Evolutionary conservation across 352 stramenopile species (phyloP), one percentile per base, ranked within the genome.

Genomic region (Pythium rishiriense): DNA sequence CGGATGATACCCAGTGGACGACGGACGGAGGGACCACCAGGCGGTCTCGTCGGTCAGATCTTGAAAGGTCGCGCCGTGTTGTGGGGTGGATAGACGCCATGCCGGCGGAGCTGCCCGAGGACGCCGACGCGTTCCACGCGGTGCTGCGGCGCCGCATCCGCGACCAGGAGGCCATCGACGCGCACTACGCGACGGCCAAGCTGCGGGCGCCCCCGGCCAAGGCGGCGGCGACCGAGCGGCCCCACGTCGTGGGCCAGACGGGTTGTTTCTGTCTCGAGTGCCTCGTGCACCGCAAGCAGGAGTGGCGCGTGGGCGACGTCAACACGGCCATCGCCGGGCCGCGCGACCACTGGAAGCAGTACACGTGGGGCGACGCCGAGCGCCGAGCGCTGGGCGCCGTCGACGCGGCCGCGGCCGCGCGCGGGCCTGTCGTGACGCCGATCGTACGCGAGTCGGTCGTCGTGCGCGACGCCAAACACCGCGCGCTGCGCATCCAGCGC

Each of bases 241-340:
- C 65, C 6, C 80, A 91, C 50, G 62, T 87, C 51, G 60, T 88
- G 7, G 85, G 84, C 0, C 82, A 93, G 69, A 76, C 82, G 5
- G 85, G 85, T 0, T 91, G 85, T 55, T 93, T 90, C 56, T 93
- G 85, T 29, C 59, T 85, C 33, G 81, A 91, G 45, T 92, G 85
- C 54, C 60, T 94, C 19, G 57, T 90, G 19, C 70, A 88, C 50
- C 74, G 79, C 29, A 89, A 86, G 54, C 80, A 94, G 37, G 83
- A 92, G 51, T 92, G 85, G 83, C 73, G 85, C 52, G 81, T 93
- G 39, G 81, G 81, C 45, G 79, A 92, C 61, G 63, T 90, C 28
- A 91, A 94, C 58, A 39, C 72, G 22, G 61, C 66, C 24, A 77
- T 94, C 49, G 76, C 87, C 14, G 85, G 83, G 7, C 83, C 83